Base-by-base conservation (phyloP, 768 basidiomycete genomes). In the Gymnopilus dilepis region DNA sequence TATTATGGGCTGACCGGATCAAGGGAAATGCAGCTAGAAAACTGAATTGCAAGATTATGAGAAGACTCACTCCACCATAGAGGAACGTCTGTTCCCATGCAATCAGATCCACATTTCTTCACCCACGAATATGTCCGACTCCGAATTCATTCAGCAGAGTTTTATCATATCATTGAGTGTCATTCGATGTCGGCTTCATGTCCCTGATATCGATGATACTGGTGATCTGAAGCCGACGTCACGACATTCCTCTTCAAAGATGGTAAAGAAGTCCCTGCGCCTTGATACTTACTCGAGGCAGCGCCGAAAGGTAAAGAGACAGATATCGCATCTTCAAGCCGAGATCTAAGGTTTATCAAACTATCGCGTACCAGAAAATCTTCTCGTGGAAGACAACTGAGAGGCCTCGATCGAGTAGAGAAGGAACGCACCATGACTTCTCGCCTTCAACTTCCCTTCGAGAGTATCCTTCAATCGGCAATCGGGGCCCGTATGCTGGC, bases 71-170 rank as follows among this genome's bases (percentile, higher is more conserved):
- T 47, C 30, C 15, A 30, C 12, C 33, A 37, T 50, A 12, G 40
- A 17, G 47, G 47, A 38, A 50, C 8, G 48, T n/a, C 54, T 12
- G 28, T 56, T 57, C 55, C 50, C 60, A 48, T 61, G 34, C n/a
- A 40, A 22, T 34, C 22, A 55, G 34, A 50, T n/a, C 45, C 57
- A 30, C 28, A 47, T 37, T 47, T 41, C 40, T 24, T 31, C 61
- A 56, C 51, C 62, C 58, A 63, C 62, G 62, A 63, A 22, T 48
- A 60, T 63, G 58, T 63, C 62, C 62, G 62, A 59, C 52, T 55
- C 40, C 31, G 37, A 40, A 41, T 51, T 22, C 38, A 52, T 48
- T 38, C 52, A 51, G 6, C 37, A 58, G 21, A 34, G 33, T 37
- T 38, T 31, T 47, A 42, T 34, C 30, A 57, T 45, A 47, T 47